These are phyloP conservation scores for Nectriaceae sp. DNA, from an alignment of 2,329 filamentous ascomycete genomes.

Conservation along the genomic window DNA sequence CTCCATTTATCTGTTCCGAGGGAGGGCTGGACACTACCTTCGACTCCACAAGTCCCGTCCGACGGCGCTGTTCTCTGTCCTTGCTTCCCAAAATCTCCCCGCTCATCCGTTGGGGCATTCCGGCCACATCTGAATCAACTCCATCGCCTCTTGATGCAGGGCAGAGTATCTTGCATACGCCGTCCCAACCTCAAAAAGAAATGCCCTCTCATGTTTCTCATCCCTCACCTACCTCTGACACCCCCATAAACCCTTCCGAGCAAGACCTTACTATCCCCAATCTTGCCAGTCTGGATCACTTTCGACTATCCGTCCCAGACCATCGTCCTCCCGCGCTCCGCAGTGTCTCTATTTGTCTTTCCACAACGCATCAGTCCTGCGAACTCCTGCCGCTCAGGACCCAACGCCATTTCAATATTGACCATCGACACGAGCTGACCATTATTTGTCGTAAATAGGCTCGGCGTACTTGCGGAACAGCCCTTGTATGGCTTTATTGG, in stretches of 20 bases:
- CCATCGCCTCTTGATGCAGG: slow-evolving; percentile 29
- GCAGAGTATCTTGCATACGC: slow-evolving; percentile 35
- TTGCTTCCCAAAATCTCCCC: slow-evolving; percentile 21
- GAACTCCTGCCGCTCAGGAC: slow-evolving; percentile 9
- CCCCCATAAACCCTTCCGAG: slow-evolving; percentile 23
- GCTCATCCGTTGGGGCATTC: slow-evolving; percentile 18
- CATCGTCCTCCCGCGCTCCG: slow-evolving; percentile 17
- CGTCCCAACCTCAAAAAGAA: slow-evolving; percentile 35
- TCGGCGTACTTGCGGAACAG: slow-evolving; percentile 22
- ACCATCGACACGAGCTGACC: slow-evolving; percentile 20
- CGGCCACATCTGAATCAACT: slow-evolving; percentile 27
- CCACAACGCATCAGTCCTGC: slow-evolving; percentile 12
- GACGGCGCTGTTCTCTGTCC: slow-evolving; percentile 14
- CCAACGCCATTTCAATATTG: slow-evolving; percentile 12
- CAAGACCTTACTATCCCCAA: slow-evolving; percentile 33
- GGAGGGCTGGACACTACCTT: slow-evolving; percentile 26
- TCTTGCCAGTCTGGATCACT: slow-evolving; percentile 27
- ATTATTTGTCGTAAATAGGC: slow-evolving; percentile 15
- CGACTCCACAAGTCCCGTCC: slow-evolving; percentile 22
- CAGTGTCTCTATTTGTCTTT: slow-evolving; percentile 22
- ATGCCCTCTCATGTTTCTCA: slow-evolving; percentile 32
- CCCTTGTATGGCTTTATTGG: slow-evolving; percentile 10
- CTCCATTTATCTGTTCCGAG: slow-evolving; percentile 5
- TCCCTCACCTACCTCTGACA: slow-evolving; percentile 26
- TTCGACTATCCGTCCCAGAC: slow-evolving; percentile 23